phyloP scores from a whole-genome alignment of 1,284 basidiomycete genomes.

The Trichosporon sp. region DNA sequence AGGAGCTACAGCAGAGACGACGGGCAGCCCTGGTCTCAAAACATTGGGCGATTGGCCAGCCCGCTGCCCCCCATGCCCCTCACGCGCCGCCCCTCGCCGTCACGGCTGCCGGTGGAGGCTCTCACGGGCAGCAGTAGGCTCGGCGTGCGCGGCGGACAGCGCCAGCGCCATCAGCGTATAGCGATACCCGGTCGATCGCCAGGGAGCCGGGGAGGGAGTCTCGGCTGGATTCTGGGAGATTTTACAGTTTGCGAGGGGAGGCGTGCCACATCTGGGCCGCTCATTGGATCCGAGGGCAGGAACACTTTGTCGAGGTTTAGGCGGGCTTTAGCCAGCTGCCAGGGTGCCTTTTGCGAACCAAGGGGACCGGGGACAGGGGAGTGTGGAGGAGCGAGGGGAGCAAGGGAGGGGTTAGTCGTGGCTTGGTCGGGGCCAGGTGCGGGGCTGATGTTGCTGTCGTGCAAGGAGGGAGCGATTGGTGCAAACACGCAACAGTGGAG shows the following conservation, averaged over 20 bases:
- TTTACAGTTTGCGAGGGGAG: background rate
- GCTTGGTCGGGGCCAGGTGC: background rate
- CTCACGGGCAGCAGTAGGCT: background rate
- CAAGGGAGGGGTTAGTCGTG: too few relatives aligned
- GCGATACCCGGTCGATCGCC: background rate
- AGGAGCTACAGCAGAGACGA: too few relatives aligned
- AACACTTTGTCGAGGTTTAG: background rate
- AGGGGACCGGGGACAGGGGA: background rate
- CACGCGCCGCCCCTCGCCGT: too few relatives aligned
- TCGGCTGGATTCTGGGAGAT: background rate
- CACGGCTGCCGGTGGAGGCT: too few relatives aligned
- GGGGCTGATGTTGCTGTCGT: background rate
- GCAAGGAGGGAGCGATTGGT: too few relatives aligned
- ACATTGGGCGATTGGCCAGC: too few relatives aligned
- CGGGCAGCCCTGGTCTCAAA: too few relatives aligned
- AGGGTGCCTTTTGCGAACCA: background rate
- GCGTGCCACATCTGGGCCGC: too few relatives aligned
- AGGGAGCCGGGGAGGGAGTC: background rate
- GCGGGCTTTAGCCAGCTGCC: background rate
- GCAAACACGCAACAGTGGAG: background rate
- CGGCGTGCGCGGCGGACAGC: background rate
- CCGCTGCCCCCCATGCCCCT: too few relatives aligned
- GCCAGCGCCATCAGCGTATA: background rate
- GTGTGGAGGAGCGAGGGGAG: background rate
- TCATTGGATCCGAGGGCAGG: background rate